phyloP scores from a whole-genome alignment of 1,284 basidiomycete species.

The Mycosarcoma maydis region DNA sequence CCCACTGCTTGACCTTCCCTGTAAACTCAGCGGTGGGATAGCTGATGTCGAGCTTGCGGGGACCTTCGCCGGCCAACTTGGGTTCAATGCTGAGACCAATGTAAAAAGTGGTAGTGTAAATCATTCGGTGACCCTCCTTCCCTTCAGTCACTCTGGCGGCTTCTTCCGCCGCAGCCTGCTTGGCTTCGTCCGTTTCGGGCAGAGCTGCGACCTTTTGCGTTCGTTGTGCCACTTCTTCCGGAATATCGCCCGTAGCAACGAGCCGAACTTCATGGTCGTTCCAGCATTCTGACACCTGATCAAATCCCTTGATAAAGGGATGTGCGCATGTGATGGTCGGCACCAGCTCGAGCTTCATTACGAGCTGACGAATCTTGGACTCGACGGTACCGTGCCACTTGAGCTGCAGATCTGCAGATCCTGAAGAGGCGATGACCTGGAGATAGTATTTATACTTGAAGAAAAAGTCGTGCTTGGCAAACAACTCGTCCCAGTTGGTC shows the following conservation, averaged over 20 bases:
- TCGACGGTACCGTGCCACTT: constrained; percentile 99
- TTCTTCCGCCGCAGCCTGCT: constrained; percentile 50
- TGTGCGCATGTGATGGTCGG: constrained; percentile 91
- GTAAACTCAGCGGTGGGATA: constrained; percentile 96
- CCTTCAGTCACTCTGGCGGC: constrained; percentile 51
- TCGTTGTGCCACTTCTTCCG: constrained; percentile 59
- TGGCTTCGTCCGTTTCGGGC: constrained; percentile 50
- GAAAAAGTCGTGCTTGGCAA: constrained; percentile 95
- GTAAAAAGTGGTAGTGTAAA: constrained; percentile 94
- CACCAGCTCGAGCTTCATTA: constrained; percentile 96
- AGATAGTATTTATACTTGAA: constrained; percentile 96
- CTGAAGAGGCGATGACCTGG: constrained; percentile 92
- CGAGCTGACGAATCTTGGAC: constrained; percentile 90
- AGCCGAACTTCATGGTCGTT: constrained; percentile 74
- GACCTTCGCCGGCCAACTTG: constrained; percentile 72
- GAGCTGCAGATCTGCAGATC: constrained; percentile 81
- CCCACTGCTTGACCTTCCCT: constrained; percentile 94
- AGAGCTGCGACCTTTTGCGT: constrained; percentile 55
- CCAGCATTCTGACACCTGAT: constrained; percentile 83
- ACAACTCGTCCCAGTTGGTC: constrained; percentile 81
- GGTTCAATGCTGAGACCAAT: constrained; percentile 93
- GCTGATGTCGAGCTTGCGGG: constrained; percentile 88
- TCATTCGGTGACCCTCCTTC: constrained; percentile 73
- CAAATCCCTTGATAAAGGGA: constrained; percentile 93
- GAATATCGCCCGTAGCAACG: constrained; percentile 60